A percentile compares a stretch with the other conserved stretches of the same genome.
phyloP scores from a whole-genome alignment of 805 yeast species.

The Pichia eremophila region DNA sequence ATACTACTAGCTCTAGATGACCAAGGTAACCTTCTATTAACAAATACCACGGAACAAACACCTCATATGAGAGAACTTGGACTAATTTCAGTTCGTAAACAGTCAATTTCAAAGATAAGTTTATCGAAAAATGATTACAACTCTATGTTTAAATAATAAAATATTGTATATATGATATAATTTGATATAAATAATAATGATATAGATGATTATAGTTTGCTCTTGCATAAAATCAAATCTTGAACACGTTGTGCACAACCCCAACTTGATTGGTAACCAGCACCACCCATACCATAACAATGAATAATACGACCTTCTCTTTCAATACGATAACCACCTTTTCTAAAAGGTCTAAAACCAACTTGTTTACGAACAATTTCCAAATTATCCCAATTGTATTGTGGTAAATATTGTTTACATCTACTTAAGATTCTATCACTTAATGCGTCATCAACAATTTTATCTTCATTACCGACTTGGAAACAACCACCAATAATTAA shows the following conservation, averaged over 20 bases:
- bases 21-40: slow-evolving; percentile 31
- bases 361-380: slow-evolving; percentile 44
- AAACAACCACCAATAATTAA: slow-evolving; percentile 52
- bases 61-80: slow-evolving; percentile 33
- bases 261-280: slow-evolving; percentile 47
- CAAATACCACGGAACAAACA: slow-evolving; percentile 28
- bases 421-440: slow-evolving; percentile 38
- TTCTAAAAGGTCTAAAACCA: slow-evolving; percentile 61
- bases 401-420: slow-evolving; percentile 34
- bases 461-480: slow-evolving; percentile 15
- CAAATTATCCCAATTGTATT: slow-evolving; percentile 28
- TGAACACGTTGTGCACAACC: slow-evolving; percentile 48
- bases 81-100: slow-evolving; percentile 42
- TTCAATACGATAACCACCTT: slow-evolving; percentile 49
- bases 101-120: slow-evolving; percentile 26
- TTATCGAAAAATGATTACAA: slow-evolving; percentile 19
- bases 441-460: slow-evolving; percentile 32
- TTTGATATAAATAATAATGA: no score
- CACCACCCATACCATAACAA: slow-evolving; percentile 38
- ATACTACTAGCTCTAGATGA: slow-evolving; percentile 35
- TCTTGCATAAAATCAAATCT: background rate
- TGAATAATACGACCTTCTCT: slow-evolving; percentile 41
- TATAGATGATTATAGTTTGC: background rate
- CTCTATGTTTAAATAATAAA: slow-evolving; percentile 1
- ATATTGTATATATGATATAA: background rate